These are phyloP conservation scores for Rhizopogon vesiculosus DNA, from an alignment of 768 basidiomycete genomes.

Conservation along the genomic window DNA sequence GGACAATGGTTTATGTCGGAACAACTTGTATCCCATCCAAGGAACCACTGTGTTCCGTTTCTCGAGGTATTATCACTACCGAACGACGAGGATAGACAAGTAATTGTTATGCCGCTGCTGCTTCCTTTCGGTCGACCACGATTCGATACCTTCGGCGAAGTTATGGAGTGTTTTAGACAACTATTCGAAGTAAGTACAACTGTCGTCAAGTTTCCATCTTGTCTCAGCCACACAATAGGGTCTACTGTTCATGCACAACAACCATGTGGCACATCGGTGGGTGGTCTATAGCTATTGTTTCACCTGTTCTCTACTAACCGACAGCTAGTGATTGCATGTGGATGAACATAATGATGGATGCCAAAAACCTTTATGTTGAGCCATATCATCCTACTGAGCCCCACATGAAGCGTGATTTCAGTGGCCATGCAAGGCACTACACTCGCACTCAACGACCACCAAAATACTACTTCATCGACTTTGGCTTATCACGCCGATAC, in stretches of 20 bases:
- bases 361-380: slow-evolving; percentile 16
- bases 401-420: slow-evolving; percentile 13
- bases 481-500: slow-evolving; percentile 30
- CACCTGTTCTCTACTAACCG: too few relatives aligned
- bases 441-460: slow-evolving; percentile 25
- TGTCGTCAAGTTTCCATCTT: too few relatives aligned
- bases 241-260: slow-evolving; percentile 28
- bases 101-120: slow-evolving; percentile 27
- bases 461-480: slow-evolving; percentile 33
- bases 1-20: slow-evolving; percentile 14
- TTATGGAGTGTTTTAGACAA: slow-evolving; percentile 23
- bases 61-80: slow-evolving; percentile 11
- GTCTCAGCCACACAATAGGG: too few relatives aligned
- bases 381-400: slow-evolving; percentile 19
- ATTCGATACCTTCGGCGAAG: slow-evolving; percentile 21
- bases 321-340: slow-evolving; percentile 19
- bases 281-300: too few relatives aligned
- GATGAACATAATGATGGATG: slow-evolving; percentile 30
- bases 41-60: slow-evolving; percentile 24
- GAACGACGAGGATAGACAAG: slow-evolving; percentile 3
- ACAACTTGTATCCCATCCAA: not conserved
- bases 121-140: slow-evolving; percentile 12
- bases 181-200: slow-evolving; percentile 22
- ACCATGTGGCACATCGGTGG: slow-evolving; percentile 31
- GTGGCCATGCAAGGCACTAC: slow-evolving; percentile 15